Evolutionary conservation across 257 asterid genomes (phyloP).

Genomic region (Eustoma russellianum): DNA sequence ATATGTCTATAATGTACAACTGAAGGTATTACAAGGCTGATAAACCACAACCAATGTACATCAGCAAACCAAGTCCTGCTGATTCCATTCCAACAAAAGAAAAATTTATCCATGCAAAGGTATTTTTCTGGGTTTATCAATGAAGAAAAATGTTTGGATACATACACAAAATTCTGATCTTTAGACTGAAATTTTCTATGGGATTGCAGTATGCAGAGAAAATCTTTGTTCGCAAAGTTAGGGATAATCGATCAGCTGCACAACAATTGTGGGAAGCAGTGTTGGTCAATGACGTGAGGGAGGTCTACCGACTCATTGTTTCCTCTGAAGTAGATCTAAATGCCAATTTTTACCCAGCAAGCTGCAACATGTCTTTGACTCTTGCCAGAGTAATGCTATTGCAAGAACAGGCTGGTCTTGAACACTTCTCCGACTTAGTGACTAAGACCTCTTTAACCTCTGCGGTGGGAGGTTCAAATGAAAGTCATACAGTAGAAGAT

Average conservation of each 20-base stretch:
- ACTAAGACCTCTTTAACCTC: slow-evolving; percentile 19
- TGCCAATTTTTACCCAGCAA: slow-evolving; percentile 38
- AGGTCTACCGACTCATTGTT: slow-evolving; percentile 66
- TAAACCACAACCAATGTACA: slow-evolving; percentile 48
- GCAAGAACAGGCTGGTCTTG: slow-evolving; percentile 55
- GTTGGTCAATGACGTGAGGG: slow-evolving; percentile 69
- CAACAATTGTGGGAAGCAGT: slow-evolving; percentile 91
- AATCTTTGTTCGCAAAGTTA: slow-evolving; percentile 58
- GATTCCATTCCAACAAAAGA: slow-evolving; percentile 87
- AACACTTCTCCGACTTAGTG: slow-evolving; percentile 32
- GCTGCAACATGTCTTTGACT: slow-evolving; percentile 53
- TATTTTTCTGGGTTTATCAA: slow-evolving; percentile 7
- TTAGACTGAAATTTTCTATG: slow-evolving; percentile 3
- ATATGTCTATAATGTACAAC: slow-evolving; percentile 12
- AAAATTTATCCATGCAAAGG: slow-evolving; percentile 94
- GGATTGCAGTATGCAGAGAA: slow-evolving; percentile 83
- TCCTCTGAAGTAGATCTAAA: slow-evolving; percentile 69
- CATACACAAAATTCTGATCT: too few species aligned
- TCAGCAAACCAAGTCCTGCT: slow-evolving; percentile 66
- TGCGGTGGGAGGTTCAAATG: slow-evolving; percentile 37
- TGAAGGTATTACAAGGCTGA: slow-evolving; percentile 67
- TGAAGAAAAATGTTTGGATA: too few species aligned
- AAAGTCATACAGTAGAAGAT: slow-evolving; percentile 26
- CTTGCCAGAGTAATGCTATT: slow-evolving; percentile 88
- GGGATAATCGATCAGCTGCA: slow-evolving; percentile 48